Evolutionary conservation across 768 basidiomycete genomes (phyloP).

Genomic region (Rhizopogon salebrosus): DNA sequence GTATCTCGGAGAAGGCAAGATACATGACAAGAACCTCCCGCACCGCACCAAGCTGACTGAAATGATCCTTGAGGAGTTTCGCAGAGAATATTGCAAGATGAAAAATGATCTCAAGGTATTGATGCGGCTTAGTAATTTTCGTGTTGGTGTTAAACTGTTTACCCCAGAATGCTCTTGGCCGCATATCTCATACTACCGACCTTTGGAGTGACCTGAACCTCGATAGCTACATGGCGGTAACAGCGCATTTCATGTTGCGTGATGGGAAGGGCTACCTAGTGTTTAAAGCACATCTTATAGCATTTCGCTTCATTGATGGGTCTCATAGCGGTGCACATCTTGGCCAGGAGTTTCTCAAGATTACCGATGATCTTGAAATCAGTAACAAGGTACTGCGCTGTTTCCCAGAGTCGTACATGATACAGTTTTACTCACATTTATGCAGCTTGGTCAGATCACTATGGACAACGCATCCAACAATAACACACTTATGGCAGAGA

Average conservation of each 20-base stretch:
- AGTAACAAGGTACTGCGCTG: slow-evolving; percentile 5
- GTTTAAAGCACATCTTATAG: slow-evolving; percentile 11
- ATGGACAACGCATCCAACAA: slow-evolving; percentile 26
- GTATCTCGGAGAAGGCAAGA: slow-evolving; percentile 12
- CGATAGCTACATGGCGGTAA: slow-evolving; percentile 14
- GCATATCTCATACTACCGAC: slow-evolving; percentile 14
- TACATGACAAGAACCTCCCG: slow-evolving; percentile 22
- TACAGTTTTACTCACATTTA: not conserved
- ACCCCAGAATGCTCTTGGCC: slow-evolving; percentile 15
- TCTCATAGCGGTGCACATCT: slow-evolving; percentile 9
- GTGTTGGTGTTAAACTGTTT: slow-evolving; percentile 6
- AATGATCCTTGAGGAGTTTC: slow-evolving; percentile 13
- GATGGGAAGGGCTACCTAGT: slow-evolving; percentile 8
- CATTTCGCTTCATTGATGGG: slow-evolving; percentile 11
- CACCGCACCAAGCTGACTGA: slow-evolving; percentile 22
- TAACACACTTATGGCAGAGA: slow-evolving; percentile 13
- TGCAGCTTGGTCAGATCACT: slow-evolving; percentile 20
- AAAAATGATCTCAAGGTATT: not conserved
- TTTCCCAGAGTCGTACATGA: too few relatives aligned
- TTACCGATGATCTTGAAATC: slow-evolving; percentile 8
- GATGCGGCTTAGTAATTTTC: not conserved
- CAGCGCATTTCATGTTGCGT: slow-evolving; percentile 11
- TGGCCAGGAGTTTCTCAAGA: slow-evolving; percentile 8
- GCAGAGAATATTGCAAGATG: slow-evolving; percentile 12
- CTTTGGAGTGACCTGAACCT: slow-evolving; percentile 12